These are phyloP conservation scores for Peronosclerospora sorghi DNA, from an alignment of 352 stramenopile species.

Conservation along the genomic window DNA sequence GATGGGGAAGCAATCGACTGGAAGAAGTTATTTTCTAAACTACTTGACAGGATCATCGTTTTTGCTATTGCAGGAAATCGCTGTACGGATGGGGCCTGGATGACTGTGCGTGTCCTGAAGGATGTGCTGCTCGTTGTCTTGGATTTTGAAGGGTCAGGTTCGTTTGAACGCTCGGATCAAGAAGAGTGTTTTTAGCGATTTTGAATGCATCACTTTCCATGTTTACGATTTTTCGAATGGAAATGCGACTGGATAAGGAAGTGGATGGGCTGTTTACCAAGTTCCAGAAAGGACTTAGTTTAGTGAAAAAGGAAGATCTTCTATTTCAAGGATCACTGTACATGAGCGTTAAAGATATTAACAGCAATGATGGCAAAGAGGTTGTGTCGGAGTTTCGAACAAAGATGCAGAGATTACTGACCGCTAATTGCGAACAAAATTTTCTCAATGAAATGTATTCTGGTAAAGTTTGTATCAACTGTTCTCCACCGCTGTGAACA, in stretches of 20 bases:
- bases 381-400: constrained; percentile 38
- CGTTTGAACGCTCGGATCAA: constrained; percentile 53
- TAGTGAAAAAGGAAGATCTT: constrained; percentile 45
- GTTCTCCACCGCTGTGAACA: constrained; percentile 54
- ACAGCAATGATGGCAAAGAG: constrained; percentile 39
- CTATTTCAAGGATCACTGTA: constrained; percentile 52
- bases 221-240: constrained; percentile 55
- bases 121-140: constrained; percentile 51
- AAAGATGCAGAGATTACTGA: constrained; percentile 40
- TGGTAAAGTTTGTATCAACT: constrained; percentile 47
- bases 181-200: constrained; percentile 60
- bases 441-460: constrained; percentile 60
- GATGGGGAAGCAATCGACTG: constrained; percentile 67
- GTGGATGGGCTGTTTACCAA: constrained; percentile 52
- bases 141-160: constrained; percentile 25
- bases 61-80: constrained; percentile 55
- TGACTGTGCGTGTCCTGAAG: constrained; percentile 34
- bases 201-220: constrained; percentile 50
- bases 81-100: constrained; percentile 59
- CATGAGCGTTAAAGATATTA: constrained; percentile 68
- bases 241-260: no score
- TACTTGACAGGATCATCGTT: constrained; percentile 62
- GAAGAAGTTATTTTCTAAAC: constrained; percentile 73
- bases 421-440: constrained; percentile 42
- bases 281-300: constrained; percentile 53